Conservation (phyloP, 768 basidiomycete genomes). For the Leccinum subgranulosum region DNA sequence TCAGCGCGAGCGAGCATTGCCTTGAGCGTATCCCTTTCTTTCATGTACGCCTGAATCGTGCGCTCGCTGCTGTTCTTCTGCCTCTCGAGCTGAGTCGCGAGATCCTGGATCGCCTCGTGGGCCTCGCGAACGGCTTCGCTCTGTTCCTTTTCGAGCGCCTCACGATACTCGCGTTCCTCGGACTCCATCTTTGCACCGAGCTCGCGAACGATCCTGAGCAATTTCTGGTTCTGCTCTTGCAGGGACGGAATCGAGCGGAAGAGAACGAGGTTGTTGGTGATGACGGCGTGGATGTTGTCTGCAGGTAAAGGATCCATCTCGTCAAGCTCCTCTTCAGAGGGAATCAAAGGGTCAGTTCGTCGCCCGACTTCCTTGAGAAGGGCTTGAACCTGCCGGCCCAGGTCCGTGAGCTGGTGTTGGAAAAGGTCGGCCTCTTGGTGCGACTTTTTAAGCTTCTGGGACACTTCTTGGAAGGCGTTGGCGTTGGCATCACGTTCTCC, state of each 20-base stretch:
- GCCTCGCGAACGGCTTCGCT: constrained; percentile 83
- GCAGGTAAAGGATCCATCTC: constrained; percentile 44
- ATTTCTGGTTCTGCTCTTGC: constrained; percentile 90
- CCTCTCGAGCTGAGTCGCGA: constrained; percentile 74
- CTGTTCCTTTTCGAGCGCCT: constrained; percentile 68
- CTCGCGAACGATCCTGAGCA: constrained; percentile 79
- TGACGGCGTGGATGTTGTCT: constrained; percentile 70
- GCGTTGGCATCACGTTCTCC: constrained; percentile 70
- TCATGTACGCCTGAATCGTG: constrained; percentile 77
- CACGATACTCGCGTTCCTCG: constrained; percentile 75
- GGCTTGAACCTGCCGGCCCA: constrained; percentile 79
- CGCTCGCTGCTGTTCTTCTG: constrained; percentile 69
- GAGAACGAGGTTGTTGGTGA: constrained; percentile 84
- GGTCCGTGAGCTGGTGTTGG: constrained; percentile 74
- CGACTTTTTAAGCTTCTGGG: constrained; percentile 59
- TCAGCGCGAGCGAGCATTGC: constrained; percentile 63
- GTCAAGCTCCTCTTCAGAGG: constrained; percentile 59
- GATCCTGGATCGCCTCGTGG: constrained; percentile 76
- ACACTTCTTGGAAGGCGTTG: constrained; percentile 51
- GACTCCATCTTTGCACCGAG: constrained; percentile 82
- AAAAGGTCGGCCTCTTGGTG: constrained; percentile 64
- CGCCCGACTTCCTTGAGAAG: constrained; percentile 78
- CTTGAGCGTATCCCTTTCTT: constrained; percentile 85
- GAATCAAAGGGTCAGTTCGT: constrained; percentile 80
- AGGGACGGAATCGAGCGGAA: constrained; percentile 77